Evolutionary conservation across 2,329 filamentous ascomycete genomes (phyloP).

Genomic region (Cladosporium sp.): DNA sequence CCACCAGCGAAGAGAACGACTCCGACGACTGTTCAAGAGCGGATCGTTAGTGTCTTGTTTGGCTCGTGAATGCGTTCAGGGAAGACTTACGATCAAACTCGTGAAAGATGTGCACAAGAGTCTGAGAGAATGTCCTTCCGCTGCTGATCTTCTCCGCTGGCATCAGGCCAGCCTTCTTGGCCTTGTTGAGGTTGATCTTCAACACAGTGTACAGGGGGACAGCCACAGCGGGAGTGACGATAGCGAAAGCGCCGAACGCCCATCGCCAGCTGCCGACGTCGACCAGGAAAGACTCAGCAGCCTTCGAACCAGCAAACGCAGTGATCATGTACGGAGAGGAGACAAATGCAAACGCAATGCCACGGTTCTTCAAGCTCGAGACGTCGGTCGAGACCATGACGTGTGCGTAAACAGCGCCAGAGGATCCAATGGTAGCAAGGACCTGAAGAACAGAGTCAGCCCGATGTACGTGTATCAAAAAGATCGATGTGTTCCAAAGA

Average conservation of each 20-base stretch:
- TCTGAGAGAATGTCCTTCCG: slow-evolving; percentile 46
- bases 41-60: slow-evolving; percentile 43
- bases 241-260: slow-evolving; percentile 64
- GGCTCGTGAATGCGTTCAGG: background rate
- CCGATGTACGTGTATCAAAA: too few species aligned
- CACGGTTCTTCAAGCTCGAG: slow-evolving; percentile 60
- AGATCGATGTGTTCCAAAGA: too few species aligned
- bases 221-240: slow-evolving; percentile 59
- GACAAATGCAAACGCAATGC: slow-evolving; percentile 60
- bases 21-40: slow-evolving; percentile 49
- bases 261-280: slow-evolving; percentile 60
- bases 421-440: slow-evolving; percentile 29
- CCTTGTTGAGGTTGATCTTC: slow-evolving; percentile 57
- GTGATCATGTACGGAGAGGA: slow-evolving; percentile 53
- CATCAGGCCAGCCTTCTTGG: slow-evolving; percentile 51
- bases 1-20: slow-evolving; percentile 59
- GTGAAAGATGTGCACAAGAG: slow-evolving; percentile 50
- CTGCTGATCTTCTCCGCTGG: slow-evolving; percentile 31
- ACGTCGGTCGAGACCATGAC: slow-evolving; percentile 66
- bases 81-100: slow-evolving; percentile 52
- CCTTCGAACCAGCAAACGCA: slow-evolving; percentile 18
- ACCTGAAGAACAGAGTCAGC: background rate
- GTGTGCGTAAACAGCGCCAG: slow-evolving; percentile 56
- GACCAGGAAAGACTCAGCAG: slow-evolving; percentile 22
- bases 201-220: slow-evolving; percentile 59